Percentiles rank a stretch among this genome's conserved stretches.
These are phyloP conservation scores for Nannochloropsis salina DNA, from an alignment of 108 stramenopile genomes.

Conservation along the genomic window DNA sequence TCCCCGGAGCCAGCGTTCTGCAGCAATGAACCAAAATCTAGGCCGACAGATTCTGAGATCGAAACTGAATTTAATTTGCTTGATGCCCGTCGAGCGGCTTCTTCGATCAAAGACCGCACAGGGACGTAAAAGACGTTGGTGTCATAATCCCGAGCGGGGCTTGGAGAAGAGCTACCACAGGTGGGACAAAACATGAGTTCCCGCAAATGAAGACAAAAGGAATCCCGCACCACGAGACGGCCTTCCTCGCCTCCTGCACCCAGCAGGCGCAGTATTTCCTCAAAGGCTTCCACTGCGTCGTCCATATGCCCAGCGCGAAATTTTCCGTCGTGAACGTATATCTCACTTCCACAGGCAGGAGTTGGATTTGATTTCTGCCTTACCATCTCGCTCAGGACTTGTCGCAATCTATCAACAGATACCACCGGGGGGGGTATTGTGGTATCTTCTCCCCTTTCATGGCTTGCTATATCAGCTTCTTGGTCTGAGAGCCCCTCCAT, in stretches of 20 bases:
- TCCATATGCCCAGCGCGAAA: conserved; percentile 16
- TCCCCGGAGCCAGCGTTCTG: background rate
- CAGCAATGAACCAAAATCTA: background rate
- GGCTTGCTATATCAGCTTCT: background rate
- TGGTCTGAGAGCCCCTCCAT: background rate
- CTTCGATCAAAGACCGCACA: background rate
- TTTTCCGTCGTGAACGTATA: background rate
- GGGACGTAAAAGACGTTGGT: conserved; percentile 12
- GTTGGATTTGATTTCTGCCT: background rate
- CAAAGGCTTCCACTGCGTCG: conserved; percentile 16
- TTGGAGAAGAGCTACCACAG: background rate
- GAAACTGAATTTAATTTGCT: background rate
- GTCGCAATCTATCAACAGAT: background rate
- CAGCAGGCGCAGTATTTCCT: background rate
- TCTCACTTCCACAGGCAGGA: background rate
- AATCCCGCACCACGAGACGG: background rate
- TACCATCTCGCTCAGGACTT: background rate
- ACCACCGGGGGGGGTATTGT: background rate
- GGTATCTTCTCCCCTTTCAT: background rate
- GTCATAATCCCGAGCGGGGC: background rate
- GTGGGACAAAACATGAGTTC: background rate
- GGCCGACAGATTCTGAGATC: background rate
- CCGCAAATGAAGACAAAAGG: conserved; percentile 9
- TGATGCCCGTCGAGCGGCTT: background rate
- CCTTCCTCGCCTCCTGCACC: background rate